These are phyloP conservation scores for Brassica balearica DNA, from an alignment of 441 rosid genomes.

Conservation along the genomic window DNA sequence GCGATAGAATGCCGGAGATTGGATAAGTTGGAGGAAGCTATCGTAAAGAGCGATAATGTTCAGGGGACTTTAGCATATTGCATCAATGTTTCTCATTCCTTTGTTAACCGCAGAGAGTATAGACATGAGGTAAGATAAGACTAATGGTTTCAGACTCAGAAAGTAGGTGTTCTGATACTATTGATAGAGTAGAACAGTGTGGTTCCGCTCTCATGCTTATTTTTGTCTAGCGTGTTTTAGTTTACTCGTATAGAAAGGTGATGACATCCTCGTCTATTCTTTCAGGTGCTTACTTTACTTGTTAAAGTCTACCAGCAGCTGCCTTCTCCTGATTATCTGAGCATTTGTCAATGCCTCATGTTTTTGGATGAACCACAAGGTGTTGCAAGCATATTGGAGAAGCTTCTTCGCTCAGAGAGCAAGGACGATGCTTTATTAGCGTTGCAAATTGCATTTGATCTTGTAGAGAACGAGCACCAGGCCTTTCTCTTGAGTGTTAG, in stretches of 20 bases:
- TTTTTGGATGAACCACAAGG: constrained; percentile 91
- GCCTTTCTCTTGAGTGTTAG: constrained; percentile 94
- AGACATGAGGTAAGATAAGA: constrained; percentile 74
- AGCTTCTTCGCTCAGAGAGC: constrained; percentile 82
- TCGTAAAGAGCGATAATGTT: constrained; percentile 85
- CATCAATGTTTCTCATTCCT: constrained; percentile 86
- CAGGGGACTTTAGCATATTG: constrained; percentile 82
- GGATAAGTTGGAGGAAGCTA: constrained; percentile 98
- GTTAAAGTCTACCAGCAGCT: constrained; percentile 86
- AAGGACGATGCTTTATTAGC: constrained; percentile 89
- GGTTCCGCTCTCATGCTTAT: not conserved
- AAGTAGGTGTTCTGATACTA: not conserved
- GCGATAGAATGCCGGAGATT: constrained; percentile 95
- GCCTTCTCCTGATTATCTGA: constrained; percentile 94
- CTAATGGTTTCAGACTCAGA: not conserved
- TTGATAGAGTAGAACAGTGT: constrained; percentile 11
- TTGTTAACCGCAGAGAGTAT: constrained; percentile 86
- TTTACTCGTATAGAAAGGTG: constrained; percentile 13
- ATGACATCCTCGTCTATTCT: constrained; percentile 33
- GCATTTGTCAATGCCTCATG: constrained; percentile 97
- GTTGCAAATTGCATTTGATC: constrained; percentile 94
- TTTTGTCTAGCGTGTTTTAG: not conserved
- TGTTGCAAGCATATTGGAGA: constrained; percentile 87
- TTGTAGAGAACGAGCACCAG: constrained; percentile 97
- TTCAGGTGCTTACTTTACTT: constrained; percentile 89